Percentiles rank a stretch among this genome's conserved stretches.
Conservation (phyloP, 78 protist genomes). For the Trichosphaerium sp. region DNA sequence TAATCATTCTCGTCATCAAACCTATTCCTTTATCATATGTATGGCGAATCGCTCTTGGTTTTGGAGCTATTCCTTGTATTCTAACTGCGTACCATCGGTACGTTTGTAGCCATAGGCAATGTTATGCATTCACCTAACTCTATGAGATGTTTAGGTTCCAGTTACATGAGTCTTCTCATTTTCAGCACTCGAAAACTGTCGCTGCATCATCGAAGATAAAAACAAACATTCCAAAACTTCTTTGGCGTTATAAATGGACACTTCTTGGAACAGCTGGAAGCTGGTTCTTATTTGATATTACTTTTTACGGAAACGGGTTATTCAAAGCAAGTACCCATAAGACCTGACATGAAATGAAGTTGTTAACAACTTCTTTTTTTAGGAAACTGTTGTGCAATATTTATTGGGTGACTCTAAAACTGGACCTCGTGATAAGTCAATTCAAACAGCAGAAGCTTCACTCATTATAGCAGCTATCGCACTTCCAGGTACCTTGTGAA, state of each 20-base stretch:
- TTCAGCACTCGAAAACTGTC: background rate
- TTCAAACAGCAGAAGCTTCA: too few species aligned
- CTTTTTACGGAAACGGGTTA: slow-evolving; percentile 60
- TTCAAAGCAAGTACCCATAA: slow-evolving; percentile 23
- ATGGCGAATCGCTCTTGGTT: background rate
- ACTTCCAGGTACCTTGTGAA: too few species aligned
- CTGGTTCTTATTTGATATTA: slow-evolving; percentile 74
- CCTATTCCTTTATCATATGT: background rate
- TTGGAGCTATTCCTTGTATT: background rate
- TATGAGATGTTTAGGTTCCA: too few species aligned
- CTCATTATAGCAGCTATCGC: too few species aligned
- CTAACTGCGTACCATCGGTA: background rate
- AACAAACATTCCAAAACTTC: background rate
- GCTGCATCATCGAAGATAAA: background rate
- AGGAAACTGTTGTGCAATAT: background rate
- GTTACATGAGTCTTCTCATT: background rate
- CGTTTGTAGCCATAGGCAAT: too few species aligned
- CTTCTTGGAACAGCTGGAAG: slow-evolving; percentile 61
- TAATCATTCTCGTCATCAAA: background rate
- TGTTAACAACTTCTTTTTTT: background rate
- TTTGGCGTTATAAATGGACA: background rate
- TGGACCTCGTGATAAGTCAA: too few species aligned
- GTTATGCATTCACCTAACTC: too few species aligned
- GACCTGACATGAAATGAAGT: background rate
- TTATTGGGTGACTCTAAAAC: background rate